phyloP scores from a whole-genome alignment of 2,329 filamentous ascomycete species.

The Teratosphaeria destructans region DNA sequence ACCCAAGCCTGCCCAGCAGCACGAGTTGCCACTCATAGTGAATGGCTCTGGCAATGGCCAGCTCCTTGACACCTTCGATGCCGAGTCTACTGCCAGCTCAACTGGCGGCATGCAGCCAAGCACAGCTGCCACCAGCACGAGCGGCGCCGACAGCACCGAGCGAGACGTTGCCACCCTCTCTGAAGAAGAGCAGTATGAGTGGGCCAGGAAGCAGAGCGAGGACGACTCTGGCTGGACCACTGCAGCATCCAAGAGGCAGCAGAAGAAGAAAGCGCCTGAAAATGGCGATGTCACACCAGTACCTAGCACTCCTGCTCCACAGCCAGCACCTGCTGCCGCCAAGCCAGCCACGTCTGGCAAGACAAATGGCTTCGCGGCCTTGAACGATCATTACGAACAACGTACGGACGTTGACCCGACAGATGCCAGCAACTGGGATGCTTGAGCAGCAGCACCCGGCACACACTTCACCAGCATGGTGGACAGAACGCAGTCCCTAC shows the following conservation, averaged over 20 bases:
- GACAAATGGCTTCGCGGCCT: conserved; percentile 14
- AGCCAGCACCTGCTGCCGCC: conserved; percentile 1
- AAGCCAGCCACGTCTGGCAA: conserved; percentile 12
- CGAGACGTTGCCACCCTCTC: conserved; percentile 40
- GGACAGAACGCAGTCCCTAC: not conserved
- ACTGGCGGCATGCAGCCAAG: conserved; percentile 25
- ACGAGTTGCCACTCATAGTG: conserved; percentile 10
- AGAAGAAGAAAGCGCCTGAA: conserved; percentile 36
- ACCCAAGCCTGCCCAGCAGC: conserved; percentile 9
- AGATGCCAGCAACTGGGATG: conserved; percentile 17
- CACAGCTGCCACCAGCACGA: conserved; percentile 29
- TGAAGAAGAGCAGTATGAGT: conserved; percentile 51
- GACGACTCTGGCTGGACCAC: conserved; percentile 50
- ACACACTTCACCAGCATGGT: not conserved
- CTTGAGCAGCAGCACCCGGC: conserved; percentile 3
- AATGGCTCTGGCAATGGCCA: conserved; percentile 12
- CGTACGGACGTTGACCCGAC: conserved; percentile 13
- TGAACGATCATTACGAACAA: conserved; percentile 13
- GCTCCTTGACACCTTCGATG: conserved; percentile 43
- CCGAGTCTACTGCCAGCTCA: conserved; percentile 30
- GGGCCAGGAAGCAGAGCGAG: conserved; percentile 37
- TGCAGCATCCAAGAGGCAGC: conserved; percentile 44
- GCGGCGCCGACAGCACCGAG: conserved; percentile 16
- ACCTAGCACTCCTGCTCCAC: conserved; percentile 5
- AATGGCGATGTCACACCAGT: conserved; percentile 2